phyloP scores from a whole-genome alignment of 2,329 filamentous ascomycete genomes.

The Alternaria conjuncta region DNA sequence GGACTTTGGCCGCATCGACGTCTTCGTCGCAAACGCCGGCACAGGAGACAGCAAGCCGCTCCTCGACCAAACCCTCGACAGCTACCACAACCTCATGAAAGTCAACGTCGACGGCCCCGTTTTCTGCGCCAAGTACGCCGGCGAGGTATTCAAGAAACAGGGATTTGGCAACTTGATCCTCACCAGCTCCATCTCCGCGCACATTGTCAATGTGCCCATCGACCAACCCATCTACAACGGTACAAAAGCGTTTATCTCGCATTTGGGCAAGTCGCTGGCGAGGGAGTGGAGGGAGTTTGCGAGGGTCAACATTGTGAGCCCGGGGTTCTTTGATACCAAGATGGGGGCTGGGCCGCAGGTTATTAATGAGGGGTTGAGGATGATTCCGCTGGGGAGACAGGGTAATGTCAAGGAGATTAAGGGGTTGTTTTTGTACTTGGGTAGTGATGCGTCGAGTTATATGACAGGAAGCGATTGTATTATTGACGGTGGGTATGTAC shows the following conservation, averaged over 20 bases:
- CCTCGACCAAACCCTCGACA: conserved; percentile 63
- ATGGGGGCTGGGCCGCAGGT: conserved; percentile 65
- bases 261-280: conserved; percentile 66
- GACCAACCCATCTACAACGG: conserved; percentile 58
- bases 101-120: conserved; percentile 72
- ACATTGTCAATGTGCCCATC: conserved; percentile 80
- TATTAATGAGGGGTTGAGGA: conserved; percentile 71
- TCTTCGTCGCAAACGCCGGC: conserved; percentile 71
- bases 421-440: conserved; percentile 79
- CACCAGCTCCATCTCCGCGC: conserved; percentile 73
- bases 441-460: conserved; percentile 79
- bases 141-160: conserved; percentile 51
- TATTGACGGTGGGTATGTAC: conserved; percentile 75
- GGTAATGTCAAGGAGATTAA: conserved; percentile 77
- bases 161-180: conserved; percentile 66
- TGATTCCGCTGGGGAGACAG: conserved; percentile 78
- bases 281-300: conserved; percentile 73
- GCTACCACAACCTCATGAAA: conserved; percentile 68
- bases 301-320: conserved; percentile 68
- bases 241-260: conserved; percentile 68
- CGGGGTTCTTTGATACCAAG: conserved; percentile 70
- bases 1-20: conserved; percentile 72
- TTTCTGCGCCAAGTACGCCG: conserved; percentile 52
- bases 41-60: conserved; percentile 63
- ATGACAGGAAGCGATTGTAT: conserved; percentile 77